Evolutionary conservation across 2,329 filamentous ascomycete genomes (phyloP), one percentile per base, ranked within the genome.

Genomic region (Ceratocystis lukuohia): DNA sequence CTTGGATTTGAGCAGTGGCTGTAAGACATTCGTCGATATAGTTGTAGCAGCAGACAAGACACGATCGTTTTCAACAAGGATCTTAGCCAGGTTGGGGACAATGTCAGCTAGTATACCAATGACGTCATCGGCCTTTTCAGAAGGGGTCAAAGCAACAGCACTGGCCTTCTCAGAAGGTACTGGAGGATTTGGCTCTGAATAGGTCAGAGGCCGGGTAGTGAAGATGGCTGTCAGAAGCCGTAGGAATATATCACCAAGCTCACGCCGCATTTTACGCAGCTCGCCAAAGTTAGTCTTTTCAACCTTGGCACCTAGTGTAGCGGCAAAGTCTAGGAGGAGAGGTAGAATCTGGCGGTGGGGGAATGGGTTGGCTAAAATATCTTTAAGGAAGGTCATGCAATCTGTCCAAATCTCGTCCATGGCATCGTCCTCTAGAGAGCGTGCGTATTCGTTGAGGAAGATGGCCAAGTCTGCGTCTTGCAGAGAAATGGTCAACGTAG

Each of bases 331-430:
- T 12, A 99, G 79, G 57, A 99, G 78, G 64, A 87, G 86, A 5
- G 94, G 89, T 48, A 99, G 76, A 6, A 92, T 93, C 73, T 96
- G 92, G 66, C 94, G 83, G 76, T 99, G 93, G 2, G 94, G 94
- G 72, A 99, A 91, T 0, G 94, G 95, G 72, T 99, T 99, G 28
- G 88, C 86, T 33, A 99, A 80, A 33, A 99, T 83, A 73, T 99
- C 95, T 69, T 86, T 88, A 68, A 97, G 76, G 74, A 99, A 99
- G 0, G 88, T 84, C 72, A 92, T 91, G 74, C 93, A 99, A 73
- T 99, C 93, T 50, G 86, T 82, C 94, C 94, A 99, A 62, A 99
- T 96, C 75, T 99, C 94, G 72, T 99, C 94, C 82, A 96, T 93
- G 17, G 94, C 89, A 77, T 99, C 94, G 72, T 99, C 94, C 72